Evolutionary conservation across 345 rosid genomes (phyloP).

Genomic region (Raphanus raphanistrum): DNA sequence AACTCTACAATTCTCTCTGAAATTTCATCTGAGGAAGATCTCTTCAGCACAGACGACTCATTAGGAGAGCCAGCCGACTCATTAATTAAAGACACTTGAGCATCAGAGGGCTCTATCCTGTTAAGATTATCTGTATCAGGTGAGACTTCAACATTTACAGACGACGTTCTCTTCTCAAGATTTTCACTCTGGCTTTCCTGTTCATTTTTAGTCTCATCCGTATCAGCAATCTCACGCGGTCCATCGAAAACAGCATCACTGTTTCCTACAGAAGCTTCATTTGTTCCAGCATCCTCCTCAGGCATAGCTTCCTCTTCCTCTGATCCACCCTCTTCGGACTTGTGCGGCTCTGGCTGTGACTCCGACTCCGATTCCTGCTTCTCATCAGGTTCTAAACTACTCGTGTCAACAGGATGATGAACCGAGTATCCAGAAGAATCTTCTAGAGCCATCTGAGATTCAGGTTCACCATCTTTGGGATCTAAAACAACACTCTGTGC

Average conservation of each 20-base stretch:
- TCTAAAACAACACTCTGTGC: slow-evolving; percentile 42
- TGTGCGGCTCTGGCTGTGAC: slow-evolving; percentile 43
- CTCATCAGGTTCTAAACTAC: slow-evolving; percentile 44
- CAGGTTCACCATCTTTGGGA: slow-evolving; percentile 45
- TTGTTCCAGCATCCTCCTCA: slow-evolving; percentile 43
- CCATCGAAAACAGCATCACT: slow-evolving; percentile 39
- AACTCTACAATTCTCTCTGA: slow-evolving; percentile 46
- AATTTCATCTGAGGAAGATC: slow-evolving; percentile 47
- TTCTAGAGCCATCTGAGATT: slow-evolving; percentile 38
- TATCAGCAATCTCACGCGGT: slow-evolving; percentile 39
- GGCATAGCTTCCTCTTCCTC: slow-evolving; percentile 46
- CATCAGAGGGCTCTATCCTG: slow-evolving; percentile 43
- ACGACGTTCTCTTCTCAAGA: slow-evolving; percentile 39
- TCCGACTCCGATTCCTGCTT: slow-evolving; percentile 36
- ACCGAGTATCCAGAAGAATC: slow-evolving; percentile 43
- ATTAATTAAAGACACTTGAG: slow-evolving; percentile 29
- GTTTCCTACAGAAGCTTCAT: slow-evolving; percentile 34
- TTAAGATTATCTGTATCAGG: slow-evolving; percentile 37
- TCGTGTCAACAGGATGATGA: slow-evolving; percentile 29
- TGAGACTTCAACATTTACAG: slow-evolving; percentile 44
- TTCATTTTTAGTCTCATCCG: slow-evolving; percentile 41
- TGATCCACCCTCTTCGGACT: slow-evolving; percentile 41
- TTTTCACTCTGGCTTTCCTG: slow-evolving; percentile 43
- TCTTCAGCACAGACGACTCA: slow-evolving; percentile 42
- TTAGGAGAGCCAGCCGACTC: slow-evolving; percentile 42